phyloP scores from a whole-genome alignment of 2,329 filamentous ascomycete genomes.

The Nannizziopsis arthrosporioides region DNA sequence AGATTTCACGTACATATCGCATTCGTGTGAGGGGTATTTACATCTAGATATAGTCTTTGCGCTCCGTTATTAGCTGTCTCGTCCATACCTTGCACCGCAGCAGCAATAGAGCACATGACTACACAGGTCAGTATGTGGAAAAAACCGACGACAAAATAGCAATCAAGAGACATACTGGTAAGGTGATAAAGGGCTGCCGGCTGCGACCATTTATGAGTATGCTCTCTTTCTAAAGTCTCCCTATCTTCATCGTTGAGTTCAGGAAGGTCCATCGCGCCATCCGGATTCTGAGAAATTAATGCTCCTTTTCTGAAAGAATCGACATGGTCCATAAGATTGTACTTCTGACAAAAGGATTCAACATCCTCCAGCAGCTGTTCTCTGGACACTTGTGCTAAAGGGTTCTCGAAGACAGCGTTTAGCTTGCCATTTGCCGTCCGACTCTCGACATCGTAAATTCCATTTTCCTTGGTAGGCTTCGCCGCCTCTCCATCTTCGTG shows the following conservation, averaged over 20 bases:
- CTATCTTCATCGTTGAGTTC: conserved; percentile 38
- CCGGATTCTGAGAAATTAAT: conserved; percentile 41
- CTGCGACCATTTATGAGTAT: conserved; percentile 41
- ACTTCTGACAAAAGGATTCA: conserved; percentile 42
- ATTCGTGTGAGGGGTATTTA: conserved; percentile 8
- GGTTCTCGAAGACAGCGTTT: conserved; percentile 40
- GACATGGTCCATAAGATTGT: conserved; percentile 38
- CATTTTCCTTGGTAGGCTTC: not conserved
- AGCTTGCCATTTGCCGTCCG: conserved; percentile 19
- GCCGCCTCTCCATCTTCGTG: not conserved
- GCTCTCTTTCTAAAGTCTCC: conserved; percentile 32
- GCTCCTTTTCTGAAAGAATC: conserved; percentile 43
- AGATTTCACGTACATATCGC: not conserved
- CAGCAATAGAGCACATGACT: conserved; percentile 43
- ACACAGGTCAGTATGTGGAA: conserved; percentile 14
- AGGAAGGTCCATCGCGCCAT: conserved; percentile 38
- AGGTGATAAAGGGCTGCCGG: conserved; percentile 40
- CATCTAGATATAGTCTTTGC: conserved; percentile 27
- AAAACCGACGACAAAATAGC: not conserved
- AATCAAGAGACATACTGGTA: conserved; percentile 21
- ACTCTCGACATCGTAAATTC: conserved; percentile 20
- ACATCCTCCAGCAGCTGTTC: conserved; percentile 45
- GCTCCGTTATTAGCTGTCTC: conserved; percentile 41
- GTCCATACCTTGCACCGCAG: conserved; percentile 44
- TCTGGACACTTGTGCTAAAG: conserved; percentile 43